Evolutionary conservation across 225 moss, liverwort and hornwort species (phyloP).

Genomic region (Climacium dendroides): DNA sequence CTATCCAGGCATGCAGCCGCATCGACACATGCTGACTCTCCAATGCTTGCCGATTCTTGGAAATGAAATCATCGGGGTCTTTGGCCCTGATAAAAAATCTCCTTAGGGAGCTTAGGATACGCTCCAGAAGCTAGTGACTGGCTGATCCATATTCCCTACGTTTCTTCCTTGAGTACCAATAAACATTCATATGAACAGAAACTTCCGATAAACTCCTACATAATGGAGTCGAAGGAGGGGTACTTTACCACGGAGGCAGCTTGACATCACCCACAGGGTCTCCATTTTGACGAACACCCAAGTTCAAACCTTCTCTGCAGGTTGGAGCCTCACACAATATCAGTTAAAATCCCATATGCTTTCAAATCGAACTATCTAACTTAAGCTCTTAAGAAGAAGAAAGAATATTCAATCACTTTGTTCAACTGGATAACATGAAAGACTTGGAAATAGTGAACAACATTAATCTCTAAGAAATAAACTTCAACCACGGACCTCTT

Average conservation of each 20-base stretch:
- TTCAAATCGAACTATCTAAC: background rate
- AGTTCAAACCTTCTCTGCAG: constrained; percentile 79
- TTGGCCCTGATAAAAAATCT: constrained; percentile 50
- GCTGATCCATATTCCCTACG: background rate
- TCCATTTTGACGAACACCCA: constrained; percentile 90
- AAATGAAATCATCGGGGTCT: constrained; percentile 76
- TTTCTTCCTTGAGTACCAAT: background rate
- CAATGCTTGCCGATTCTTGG: constrained; percentile 87
- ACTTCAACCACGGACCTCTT: constrained; percentile 42
- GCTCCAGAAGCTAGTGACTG: background rate
- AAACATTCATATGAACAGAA: background rate
- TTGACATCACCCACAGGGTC: constrained; percentile 71
- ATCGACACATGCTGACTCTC: constrained; percentile 95
- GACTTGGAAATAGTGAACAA: background rate
- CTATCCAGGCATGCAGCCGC: constrained; percentile 89
- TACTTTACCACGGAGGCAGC: constrained; percentile 71
- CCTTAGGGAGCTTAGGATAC: background rate
- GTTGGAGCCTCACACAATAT: background rate
- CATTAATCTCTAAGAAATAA: background rate
- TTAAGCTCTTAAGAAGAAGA: background rate
- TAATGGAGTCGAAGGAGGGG: background rate
- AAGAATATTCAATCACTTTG: background rate
- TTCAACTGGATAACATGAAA: background rate
- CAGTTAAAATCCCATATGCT: background rate
- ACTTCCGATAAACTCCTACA: background rate